Evolutionary conservation across 495 filamentous ascomycete species (phyloP).

Genomic region (Letharia lupina): DNA sequence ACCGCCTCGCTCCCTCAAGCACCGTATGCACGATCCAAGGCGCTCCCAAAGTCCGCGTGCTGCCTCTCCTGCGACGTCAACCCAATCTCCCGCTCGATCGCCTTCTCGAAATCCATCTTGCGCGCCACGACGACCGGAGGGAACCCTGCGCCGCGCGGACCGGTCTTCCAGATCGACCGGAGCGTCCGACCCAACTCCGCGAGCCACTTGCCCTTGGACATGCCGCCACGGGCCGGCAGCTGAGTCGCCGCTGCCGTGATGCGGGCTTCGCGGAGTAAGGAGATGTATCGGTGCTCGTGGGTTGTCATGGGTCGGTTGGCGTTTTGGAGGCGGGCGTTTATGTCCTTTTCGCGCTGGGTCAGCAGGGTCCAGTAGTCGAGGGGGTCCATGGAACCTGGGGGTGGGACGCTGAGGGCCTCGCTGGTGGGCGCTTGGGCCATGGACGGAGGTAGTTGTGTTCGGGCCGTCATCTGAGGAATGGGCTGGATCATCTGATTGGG

Average conservation of each 20-base stretch:
- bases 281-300: background rate
- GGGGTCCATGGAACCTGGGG: slow-evolving; percentile 1
- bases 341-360: slow-evolving; percentile 2
- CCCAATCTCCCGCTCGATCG: slow-evolving; percentile 3
- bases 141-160: background rate
- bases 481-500: background rate
- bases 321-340: background rate
- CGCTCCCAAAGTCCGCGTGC: background rate
- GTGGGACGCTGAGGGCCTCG: background rate
- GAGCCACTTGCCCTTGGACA: slow-evolving; percentile 7
- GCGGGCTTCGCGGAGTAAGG: slow-evolving; percentile 7
- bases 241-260: background rate
- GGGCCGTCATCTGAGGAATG: background rate
- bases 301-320: background rate
- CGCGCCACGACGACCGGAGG: background rate
- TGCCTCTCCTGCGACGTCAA: background rate
- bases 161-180: background rate
- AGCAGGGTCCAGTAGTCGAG: slow-evolving; percentile 13
- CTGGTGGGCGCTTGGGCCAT: background rate
- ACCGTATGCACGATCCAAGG: background rate
- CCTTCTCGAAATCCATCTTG: slow-evolving; percentile 9
- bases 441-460: background rate
- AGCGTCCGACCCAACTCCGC: background rate
- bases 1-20: background rate
- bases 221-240: slow-evolving; percentile 1